phyloP scores from a whole-genome alignment of 2,329 filamentous ascomycete genomes.

The Colletotrichum navitas region DNA sequence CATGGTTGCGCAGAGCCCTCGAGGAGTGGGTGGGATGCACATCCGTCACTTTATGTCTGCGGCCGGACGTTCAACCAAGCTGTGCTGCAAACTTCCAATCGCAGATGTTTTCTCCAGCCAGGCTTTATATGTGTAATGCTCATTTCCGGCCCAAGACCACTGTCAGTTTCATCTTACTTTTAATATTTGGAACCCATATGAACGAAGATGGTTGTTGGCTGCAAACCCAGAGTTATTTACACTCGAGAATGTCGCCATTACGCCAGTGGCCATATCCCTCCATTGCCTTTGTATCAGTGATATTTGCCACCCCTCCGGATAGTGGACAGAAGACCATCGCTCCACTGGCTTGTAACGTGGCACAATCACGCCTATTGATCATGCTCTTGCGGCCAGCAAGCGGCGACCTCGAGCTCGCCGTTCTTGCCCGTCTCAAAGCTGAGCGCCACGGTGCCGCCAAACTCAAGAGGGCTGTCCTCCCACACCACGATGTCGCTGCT shows the following conservation, averaged over 20 bases:
- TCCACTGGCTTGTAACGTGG: neutral
- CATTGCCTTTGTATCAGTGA: neutral
- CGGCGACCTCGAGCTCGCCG: conserved; percentile 46
- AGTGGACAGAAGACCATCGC: neutral
- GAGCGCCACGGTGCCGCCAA: conserved; percentile 55
- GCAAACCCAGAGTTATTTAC: neutral
- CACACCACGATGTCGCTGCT: conserved; percentile 57
- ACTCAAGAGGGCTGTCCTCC: conserved; percentile 57
- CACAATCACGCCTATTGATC: neutral
- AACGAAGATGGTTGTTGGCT: neutral
- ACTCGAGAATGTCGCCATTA: neutral
- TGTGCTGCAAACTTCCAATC: neutral
- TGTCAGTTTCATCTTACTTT: neutral
- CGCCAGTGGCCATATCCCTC: neutral
- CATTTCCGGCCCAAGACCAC: neutral
- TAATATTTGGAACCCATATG: too few relatives aligned
- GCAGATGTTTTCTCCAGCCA: neutral
- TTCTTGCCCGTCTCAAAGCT: conserved; percentile 49
- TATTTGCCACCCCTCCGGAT: too few relatives aligned
- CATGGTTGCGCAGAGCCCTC: too few relatives aligned
- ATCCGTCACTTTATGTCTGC: neutral
- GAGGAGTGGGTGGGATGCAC: neutral
- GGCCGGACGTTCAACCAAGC: too few relatives aligned
- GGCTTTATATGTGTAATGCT: neutral
- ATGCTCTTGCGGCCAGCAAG: conserved; percentile 48